These are phyloP conservation scores for Inga oerstediana DNA, from an alignment of 306 rosid species.

Conservation along the genomic window DNA sequence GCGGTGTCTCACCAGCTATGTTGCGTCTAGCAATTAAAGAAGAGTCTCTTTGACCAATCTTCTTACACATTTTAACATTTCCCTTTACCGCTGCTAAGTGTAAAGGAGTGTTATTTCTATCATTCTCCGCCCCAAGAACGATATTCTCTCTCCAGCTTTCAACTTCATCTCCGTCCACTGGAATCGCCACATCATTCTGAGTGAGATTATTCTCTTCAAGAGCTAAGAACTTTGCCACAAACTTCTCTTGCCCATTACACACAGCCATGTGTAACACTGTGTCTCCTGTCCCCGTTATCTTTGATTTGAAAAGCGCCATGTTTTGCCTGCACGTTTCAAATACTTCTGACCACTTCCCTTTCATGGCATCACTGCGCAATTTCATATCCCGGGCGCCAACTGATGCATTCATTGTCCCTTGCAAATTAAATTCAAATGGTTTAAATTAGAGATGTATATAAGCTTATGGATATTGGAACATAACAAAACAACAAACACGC, in stretches of 20 bases:
- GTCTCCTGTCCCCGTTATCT: slow-evolving; percentile 28
- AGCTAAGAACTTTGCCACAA: no score
- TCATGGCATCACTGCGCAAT: slow-evolving; percentile 23
- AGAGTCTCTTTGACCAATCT: not conserved
- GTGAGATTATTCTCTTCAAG: no score
- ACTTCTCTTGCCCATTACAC: not conserved
- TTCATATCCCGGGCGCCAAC: not conserved
- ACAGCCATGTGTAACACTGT: slow-evolving; percentile 58
- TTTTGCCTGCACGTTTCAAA: not conserved
- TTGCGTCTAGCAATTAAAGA: not conserved
- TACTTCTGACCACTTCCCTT: slow-evolving; percentile 42
- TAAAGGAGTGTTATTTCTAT: not conserved
- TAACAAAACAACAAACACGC: no score
- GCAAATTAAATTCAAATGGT: not conserved
- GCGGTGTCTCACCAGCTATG: no score
- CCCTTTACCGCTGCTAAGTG: not conserved
- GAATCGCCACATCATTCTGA: no score
- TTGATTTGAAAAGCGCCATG: not conserved
- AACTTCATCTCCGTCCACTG: not conserved
- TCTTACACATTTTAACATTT: no score
- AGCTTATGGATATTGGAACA: no score
- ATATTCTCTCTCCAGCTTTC: not conserved
- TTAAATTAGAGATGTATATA: no score
- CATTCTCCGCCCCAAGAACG: not conserved
- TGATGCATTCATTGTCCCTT: not conserved